Evolutionary conservation across 2,329 filamentous ascomycete genomes (phyloP).

Genomic region (Pseudocercospora pini-densiflorae): DNA sequence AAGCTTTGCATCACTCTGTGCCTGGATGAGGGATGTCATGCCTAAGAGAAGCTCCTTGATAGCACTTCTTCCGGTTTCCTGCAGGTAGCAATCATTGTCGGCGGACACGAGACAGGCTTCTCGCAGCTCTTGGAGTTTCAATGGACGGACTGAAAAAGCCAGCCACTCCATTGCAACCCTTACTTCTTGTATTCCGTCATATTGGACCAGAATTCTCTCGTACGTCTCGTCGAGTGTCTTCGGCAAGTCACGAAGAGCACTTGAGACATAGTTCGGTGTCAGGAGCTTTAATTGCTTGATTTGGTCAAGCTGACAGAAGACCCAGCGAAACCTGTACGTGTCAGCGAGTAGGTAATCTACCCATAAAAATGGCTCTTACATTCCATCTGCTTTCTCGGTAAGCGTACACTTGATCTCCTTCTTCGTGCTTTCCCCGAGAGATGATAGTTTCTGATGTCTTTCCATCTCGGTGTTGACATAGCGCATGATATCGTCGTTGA

Average conservation of each 20-base stretch:
- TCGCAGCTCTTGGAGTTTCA: conserved; percentile 23
- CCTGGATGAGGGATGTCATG: neutral
- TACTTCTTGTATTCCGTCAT: conserved; percentile 18
- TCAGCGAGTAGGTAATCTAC: neutral
- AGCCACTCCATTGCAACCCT: conserved; percentile 27
- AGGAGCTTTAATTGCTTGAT: conserved; percentile 21
- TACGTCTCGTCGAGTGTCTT: conserved; percentile 31
- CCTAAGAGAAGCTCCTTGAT: neutral
- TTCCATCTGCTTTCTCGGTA: conserved; percentile 25
- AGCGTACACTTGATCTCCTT: conserved; percentile 23
- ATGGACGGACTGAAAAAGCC: conserved; percentile 23
- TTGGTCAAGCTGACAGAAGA: conserved; percentile 30
- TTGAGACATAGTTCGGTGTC: conserved; percentile 16
- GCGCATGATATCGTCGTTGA: conserved; percentile 13
- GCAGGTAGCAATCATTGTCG: neutral
- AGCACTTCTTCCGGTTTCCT: neutral
- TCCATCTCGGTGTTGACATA: conserved; percentile 11
- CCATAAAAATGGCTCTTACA: conserved; percentile 21
- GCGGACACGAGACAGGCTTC: conserved; percentile 27
- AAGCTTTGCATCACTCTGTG: neutral
- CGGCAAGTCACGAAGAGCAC: conserved; percentile 22
- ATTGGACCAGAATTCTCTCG: conserved; percentile 25
- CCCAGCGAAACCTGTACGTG: conserved; percentile 33
- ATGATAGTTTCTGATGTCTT: neutral
- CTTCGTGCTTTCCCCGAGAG: conserved; percentile 5